A percentile compares a stretch with the other conserved stretches of the same genome.
Conservation (phyloP, 345 rosid genomes). For the Salix koriyanagi region DNA sequence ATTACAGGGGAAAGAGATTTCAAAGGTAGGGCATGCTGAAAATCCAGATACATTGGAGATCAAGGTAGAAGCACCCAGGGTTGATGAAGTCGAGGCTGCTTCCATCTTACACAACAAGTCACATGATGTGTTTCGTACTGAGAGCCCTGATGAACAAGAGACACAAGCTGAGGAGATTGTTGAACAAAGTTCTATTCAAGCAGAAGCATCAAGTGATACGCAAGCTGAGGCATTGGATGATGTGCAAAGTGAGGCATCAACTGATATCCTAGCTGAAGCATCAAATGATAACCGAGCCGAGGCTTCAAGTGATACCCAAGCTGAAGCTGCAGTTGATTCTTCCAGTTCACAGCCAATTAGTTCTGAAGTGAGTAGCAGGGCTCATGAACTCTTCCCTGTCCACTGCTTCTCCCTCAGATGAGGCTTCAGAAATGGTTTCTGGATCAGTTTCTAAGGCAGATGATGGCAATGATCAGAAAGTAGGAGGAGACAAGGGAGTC, state of each 20-base stretch:
- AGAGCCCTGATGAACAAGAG: conserved; percentile 32
- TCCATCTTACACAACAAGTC: conserved; percentile 30
- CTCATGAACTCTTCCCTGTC: conserved; percentile 34
- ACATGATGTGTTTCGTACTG: conserved; percentile 33
- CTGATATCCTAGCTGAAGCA: conserved; percentile 15
- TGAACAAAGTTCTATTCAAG: conserved; percentile 30
- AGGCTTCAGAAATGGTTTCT: conserved; percentile 38
- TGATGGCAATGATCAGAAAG: conserved; percentile 14
- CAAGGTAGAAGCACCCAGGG: conserved; percentile 34
- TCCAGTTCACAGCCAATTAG: conserved; percentile 32
- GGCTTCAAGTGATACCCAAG: conserved; percentile 9
- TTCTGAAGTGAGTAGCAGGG: conserved; percentile 31
- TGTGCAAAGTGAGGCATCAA: conserved; percentile 9
- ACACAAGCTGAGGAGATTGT: conserved; percentile 31
- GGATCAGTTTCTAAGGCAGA: conserved; percentile 35
- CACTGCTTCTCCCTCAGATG: conserved; percentile 37
- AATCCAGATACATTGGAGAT: conserved; percentile 35
- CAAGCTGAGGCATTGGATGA: conserved; percentile 3
- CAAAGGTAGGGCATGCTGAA: conserved; percentile 29
- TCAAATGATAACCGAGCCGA: neutral
- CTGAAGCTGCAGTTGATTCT: conserved; percentile 17
- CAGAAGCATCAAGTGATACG: conserved; percentile 23
- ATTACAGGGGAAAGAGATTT: conserved; percentile 36
- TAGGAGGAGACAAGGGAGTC: conserved; percentile 35
- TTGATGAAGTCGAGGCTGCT: conserved; percentile 29